Evolutionary conservation across 1,139 yeast species (phyloP).

Genomic region (Eremothecium gossypii): DNA sequence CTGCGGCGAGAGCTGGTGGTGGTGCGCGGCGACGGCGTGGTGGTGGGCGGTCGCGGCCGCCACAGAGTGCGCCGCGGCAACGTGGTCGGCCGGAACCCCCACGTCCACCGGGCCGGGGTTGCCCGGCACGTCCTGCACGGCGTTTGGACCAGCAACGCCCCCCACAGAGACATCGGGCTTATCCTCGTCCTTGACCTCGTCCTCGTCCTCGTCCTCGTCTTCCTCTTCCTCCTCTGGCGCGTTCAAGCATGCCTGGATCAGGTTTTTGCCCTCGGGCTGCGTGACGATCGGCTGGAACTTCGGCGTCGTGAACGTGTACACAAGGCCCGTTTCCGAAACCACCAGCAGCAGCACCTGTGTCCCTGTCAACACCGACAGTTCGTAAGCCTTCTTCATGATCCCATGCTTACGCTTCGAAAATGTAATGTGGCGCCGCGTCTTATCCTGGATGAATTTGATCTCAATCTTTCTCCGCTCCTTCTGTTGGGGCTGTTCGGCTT

Average conservation of each 20-base stretch:
- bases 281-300: constrained; percentile 96
- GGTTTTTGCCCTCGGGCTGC: constrained; percentile 91
- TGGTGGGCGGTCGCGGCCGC: constrained; percentile 12
- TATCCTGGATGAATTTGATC: constrained; percentile 93
- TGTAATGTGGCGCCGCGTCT: constrained; percentile 94
- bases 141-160: constrained; percentile 6
- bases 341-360: constrained; percentile 91
- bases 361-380: constrained; percentile 88
- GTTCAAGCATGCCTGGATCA: constrained; percentile 92
- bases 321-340: constrained; percentile 94
- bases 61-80: constrained; percentile 7
- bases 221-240: constrained; percentile 62
- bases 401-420: constrained; percentile 98
- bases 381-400: constrained; percentile 97
- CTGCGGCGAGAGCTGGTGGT: constrained; percentile 13
- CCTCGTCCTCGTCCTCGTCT: constrained; percentile 47
- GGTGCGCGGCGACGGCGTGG: constrained; percentile 17
- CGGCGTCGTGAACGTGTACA: constrained; percentile 97
- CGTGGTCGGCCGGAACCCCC: constrained; percentile 6
- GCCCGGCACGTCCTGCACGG: constrained; percentile 5
- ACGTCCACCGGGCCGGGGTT: constrained; percentile 5
- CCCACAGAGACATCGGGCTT: constrained; percentile 4
- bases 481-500: constrained; percentile 10
- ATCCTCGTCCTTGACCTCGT: constrained; percentile 11
- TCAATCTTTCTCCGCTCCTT: constrained; percentile 90